Percentiles rank a stretch among this genome's conserved stretches.
phyloP scores from a whole-genome alignment of 352 stramenopile species.

The Phytophthora europaea region DNA sequence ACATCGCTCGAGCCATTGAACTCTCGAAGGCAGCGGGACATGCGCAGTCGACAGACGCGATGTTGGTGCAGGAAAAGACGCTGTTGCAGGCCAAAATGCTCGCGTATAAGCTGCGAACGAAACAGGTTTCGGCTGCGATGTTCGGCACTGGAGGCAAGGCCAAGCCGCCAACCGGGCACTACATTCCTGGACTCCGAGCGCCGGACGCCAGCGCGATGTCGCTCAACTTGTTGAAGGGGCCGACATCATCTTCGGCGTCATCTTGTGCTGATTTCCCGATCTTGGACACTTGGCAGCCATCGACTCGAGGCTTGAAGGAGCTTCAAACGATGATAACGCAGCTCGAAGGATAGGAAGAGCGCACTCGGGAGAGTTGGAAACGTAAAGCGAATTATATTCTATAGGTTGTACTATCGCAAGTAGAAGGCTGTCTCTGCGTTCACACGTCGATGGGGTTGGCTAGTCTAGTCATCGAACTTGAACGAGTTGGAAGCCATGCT shows the following conservation, averaged over 20 bases:
- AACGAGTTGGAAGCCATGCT: conserved; percentile 94
- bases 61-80: conserved; percentile 66
- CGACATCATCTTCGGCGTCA: conserved; percentile 4
- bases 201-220: conserved; percentile 41
- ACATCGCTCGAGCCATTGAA: conserved; percentile 56
- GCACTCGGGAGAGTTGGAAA: conserved; percentile 1
- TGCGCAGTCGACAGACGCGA: conserved; percentile 32
- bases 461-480: conserved; percentile 88
- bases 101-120: conserved; percentile 76
- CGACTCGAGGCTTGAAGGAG: conserved; percentile 44
- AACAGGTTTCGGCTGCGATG: conserved; percentile 80
- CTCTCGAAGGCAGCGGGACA: conserved; percentile 18
- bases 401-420: conserved; percentile 50
- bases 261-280: conserved; percentile 27
- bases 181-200: conserved; percentile 12
- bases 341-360: conserved; percentile 25
- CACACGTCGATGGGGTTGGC: conserved; percentile 5
- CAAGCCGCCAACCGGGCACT: neutral
- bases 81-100: conserved; percentile 74
- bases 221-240: conserved; percentile 40
- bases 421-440: conserved; percentile 22
- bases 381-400: conserved; percentile 50
- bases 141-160: conserved; percentile 52
- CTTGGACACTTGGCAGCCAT: conserved; percentile 61
- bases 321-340: conserved; percentile 47